Conservation (phyloP, 2,329 filamentous ascomycete species). For the Leptographium radiaticola region DNA sequence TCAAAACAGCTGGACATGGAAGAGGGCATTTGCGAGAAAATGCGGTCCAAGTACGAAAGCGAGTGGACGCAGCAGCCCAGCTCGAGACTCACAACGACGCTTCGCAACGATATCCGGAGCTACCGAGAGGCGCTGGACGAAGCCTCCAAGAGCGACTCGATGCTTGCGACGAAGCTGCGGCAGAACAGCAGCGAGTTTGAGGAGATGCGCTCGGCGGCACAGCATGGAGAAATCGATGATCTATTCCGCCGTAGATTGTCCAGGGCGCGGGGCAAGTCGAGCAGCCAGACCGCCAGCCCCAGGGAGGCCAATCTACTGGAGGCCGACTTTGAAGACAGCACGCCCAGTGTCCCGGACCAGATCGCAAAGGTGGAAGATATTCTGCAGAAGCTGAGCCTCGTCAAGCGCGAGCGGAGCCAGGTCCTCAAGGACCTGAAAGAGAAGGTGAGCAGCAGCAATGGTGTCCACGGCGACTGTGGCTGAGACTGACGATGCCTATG, state of each 20-base stretch:
- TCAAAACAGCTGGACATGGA: conserved; percentile 90
- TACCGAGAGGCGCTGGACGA: conserved; percentile 86
- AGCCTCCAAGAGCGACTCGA: conserved; percentile 72
- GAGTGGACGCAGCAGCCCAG: conserved; percentile 98
- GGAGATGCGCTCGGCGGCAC: conserved; percentile 84
- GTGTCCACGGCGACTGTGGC: background rate
- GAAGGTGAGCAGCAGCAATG: conserved; percentile 48
- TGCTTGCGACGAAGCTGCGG: conserved; percentile 69
- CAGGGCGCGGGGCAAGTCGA: conserved; percentile 56
- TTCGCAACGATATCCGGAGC: conserved; percentile 74
- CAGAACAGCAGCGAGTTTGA: conserved; percentile 84
- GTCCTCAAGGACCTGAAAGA: conserved; percentile 95
- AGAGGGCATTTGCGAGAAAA: conserved; percentile 96
- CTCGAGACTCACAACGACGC: conserved; percentile 72
- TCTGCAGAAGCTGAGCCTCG: conserved; percentile 76
- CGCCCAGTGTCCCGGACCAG: conserved; percentile 74
- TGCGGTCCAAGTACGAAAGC: conserved; percentile 89
- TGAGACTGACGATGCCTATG: background rate
- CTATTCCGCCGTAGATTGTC: conserved; percentile 80
- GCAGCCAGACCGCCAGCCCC: conserved; percentile 48
- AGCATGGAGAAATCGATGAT: conserved; percentile 74
- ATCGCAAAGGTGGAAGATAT: conserved; percentile 81
- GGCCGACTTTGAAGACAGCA: conserved; percentile 74
- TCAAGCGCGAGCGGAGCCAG: conserved; percentile 84
- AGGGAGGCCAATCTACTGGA: conserved; percentile 74